These are phyloP conservation scores for Xylariomycetidae sp. DNA, from an alignment of 2,329 filamentous ascomycete genomes.

Conservation along the genomic window DNA sequence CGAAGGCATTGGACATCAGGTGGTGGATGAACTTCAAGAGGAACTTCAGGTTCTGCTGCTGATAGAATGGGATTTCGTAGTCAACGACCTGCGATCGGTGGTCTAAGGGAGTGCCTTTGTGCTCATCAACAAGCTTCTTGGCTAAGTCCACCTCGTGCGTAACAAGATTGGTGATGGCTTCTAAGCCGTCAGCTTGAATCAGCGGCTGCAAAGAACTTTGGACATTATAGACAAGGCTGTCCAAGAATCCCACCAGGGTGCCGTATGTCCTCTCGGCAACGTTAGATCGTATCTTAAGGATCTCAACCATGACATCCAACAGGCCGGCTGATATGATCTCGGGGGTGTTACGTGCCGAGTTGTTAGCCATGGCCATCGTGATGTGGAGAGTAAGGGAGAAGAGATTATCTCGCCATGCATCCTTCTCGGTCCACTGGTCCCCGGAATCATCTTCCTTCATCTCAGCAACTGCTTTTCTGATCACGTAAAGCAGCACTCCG, in stretches of 20 bases:
- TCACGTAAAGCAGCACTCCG: slow-evolving; percentile 86
- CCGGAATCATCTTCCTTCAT: slow-evolving; percentile 58
- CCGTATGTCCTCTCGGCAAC: slow-evolving; percentile 80
- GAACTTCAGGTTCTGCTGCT: slow-evolving; percentile 90
- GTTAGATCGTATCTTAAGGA: slow-evolving; percentile 73
- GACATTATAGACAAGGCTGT: slow-evolving; percentile 79
- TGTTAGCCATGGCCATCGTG: slow-evolving; percentile 59
- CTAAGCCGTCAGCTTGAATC: slow-evolving; percentile 75
- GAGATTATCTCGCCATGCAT: slow-evolving; percentile 85
- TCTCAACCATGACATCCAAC: slow-evolving; percentile 83
- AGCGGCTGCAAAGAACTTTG: slow-evolving; percentile 79
- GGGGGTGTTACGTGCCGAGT: slow-evolving; percentile 30
- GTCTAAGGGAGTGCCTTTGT: slow-evolving; percentile 62
- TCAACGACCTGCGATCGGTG: slow-evolving; percentile 81
- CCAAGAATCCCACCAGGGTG: slow-evolving; percentile 79
- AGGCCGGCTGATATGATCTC: slow-evolving; percentile 85
- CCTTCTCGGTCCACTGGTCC: slow-evolving; percentile 58
- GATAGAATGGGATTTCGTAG: slow-evolving; percentile 87
- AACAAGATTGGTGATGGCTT: slow-evolving; percentile 83
- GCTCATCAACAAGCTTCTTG: slow-evolving; percentile 57
- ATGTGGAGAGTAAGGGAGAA: slow-evolving; percentile 84
- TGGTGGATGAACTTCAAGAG: slow-evolving; percentile 95
- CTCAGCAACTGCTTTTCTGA: slow-evolving; percentile 82
- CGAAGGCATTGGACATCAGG: slow-evolving; percentile 74
- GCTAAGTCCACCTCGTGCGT: slow-evolving; percentile 71